A percentile compares a stretch with the other conserved stretches of the same genome.
Conservation (phyloP, 495 filamentous ascomycete genomes). For the Lasiosphaeria ovina region DNA sequence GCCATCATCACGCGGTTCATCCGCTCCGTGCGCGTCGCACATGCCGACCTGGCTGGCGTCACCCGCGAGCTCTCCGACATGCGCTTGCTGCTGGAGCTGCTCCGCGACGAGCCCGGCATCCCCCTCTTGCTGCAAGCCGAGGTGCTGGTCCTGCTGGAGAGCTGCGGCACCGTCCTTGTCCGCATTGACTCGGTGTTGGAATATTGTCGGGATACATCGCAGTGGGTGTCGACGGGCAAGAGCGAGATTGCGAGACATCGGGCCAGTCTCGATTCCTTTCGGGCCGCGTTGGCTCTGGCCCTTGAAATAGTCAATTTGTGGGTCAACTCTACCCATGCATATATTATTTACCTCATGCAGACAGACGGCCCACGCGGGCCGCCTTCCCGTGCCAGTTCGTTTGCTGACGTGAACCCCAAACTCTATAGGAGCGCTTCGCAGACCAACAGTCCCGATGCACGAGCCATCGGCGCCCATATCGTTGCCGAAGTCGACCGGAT, state of each 20-base stretch:
- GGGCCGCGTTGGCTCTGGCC: conserved; percentile 21
- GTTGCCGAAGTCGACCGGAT: conserved; percentile 19
- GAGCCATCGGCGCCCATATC: conserved; percentile 5
- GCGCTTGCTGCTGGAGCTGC: conserved; percentile 30
- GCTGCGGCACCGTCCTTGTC: conserved; percentile 20
- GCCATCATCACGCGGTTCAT: conserved; percentile 30
- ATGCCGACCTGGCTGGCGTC: conserved; percentile 29
- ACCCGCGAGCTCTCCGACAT: conserved; percentile 32
- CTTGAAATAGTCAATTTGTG: conserved; percentile 27
- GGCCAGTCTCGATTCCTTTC: conserved; percentile 17
- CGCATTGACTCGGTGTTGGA: conserved; percentile 21
- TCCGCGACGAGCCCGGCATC: conserved; percentile 24
- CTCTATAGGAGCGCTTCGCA: neutral
- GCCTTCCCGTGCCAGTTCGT: neutral
- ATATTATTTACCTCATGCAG: neutral
- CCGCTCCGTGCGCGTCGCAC: conserved; percentile 27
- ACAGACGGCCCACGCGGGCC: too few species aligned
- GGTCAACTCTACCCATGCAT: neutral
- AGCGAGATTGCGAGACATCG: conserved; percentile 16
- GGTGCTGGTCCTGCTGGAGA: conserved; percentile 22
- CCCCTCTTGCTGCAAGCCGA: conserved; percentile 21
- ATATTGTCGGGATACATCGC: conserved; percentile 15
- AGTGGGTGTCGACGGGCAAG: conserved; percentile 20
- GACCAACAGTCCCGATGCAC: conserved; percentile 1
- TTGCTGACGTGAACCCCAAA: neutral